These are phyloP conservation scores for Cladosporium velox DNA, from an alignment of 2,329 filamentous ascomycete genomes.

Conservation along the genomic window DNA sequence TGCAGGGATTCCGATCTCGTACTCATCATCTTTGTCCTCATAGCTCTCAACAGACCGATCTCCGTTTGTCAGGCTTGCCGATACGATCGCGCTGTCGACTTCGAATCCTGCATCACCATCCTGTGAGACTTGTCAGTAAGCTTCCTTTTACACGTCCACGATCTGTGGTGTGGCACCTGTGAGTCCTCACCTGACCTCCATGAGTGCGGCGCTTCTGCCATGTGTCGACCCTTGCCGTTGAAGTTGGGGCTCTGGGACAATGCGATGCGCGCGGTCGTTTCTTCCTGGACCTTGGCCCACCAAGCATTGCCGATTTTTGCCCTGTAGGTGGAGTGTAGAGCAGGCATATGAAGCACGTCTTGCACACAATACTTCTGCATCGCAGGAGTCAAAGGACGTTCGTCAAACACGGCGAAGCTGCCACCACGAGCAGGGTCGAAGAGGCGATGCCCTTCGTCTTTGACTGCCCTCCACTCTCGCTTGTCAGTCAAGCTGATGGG, in stretches of 20 bases:
- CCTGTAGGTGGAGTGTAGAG: slow-evolving; percentile 29
- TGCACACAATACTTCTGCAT: slow-evolving; percentile 51
- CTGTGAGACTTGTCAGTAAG: too few species aligned
- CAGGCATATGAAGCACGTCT: slow-evolving; percentile 49
- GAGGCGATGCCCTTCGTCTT: slow-evolving; percentile 42
- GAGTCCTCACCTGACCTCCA: slow-evolving; percentile 27
- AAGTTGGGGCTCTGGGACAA: slow-evolving; percentile 36
- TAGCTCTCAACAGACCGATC: too few species aligned
- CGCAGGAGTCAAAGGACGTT: slow-evolving; percentile 45
- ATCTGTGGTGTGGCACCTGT: too few species aligned
- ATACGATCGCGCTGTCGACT: too few species aligned
- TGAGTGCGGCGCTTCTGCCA: slow-evolving; percentile 38
- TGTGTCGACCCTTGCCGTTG: slow-evolving; percentile 32
- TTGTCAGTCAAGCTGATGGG: slow-evolving; percentile 21
- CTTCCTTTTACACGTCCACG: too few species aligned
- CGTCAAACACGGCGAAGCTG: slow-evolving; percentile 50
- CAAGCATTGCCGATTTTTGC: slow-evolving; percentile 33
- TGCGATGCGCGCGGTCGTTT: slow-evolving; percentile 34
- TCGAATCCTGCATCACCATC: too few species aligned
- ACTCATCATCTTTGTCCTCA: too few species aligned
- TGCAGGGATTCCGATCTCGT: too few species aligned
- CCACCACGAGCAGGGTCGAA: slow-evolving; percentile 50
- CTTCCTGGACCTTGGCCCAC: slow-evolving; percentile 30
- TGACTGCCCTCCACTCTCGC: slow-evolving; percentile 37
- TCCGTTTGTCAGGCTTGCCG: too few species aligned